Percentiles rank a stretch among this genome's conserved stretches.
phyloP scores from a whole-genome alignment of 768 basidiomycete genomes.

The Trametopsis cervina region DNA sequence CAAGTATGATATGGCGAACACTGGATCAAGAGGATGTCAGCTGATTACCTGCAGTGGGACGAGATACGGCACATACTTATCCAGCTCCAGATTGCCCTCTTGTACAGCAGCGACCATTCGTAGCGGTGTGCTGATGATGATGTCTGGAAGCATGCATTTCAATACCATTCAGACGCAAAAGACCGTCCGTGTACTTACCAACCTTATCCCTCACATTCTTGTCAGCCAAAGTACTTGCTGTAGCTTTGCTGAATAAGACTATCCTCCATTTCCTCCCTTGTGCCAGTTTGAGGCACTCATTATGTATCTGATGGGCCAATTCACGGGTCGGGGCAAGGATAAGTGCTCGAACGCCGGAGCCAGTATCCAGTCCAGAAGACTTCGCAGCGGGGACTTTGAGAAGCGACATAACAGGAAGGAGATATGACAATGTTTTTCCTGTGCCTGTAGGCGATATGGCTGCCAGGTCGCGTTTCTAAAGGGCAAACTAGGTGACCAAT shows the following conservation, averaged over 20 bases:
- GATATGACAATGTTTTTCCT: conserved; percentile 92
- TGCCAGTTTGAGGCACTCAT: conserved; percentile 80
- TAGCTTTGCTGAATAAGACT: conserved; percentile 83
- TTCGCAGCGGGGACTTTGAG: conserved; percentile 50
- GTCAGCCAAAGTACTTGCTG: conserved; percentile 73
- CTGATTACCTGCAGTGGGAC: conserved; percentile 2
- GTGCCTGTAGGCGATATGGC: conserved; percentile 97
- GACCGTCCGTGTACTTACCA: conserved; percentile 38
- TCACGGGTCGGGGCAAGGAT: conserved; percentile 91
- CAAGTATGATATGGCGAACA: conserved; percentile 79
- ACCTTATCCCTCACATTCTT: conserved; percentile 70
- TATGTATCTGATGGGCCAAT: conserved; percentile 91
- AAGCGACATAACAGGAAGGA: conserved; percentile 70
- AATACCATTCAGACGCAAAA: neutral
- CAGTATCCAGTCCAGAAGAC: conserved; percentile 31
- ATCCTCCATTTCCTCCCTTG: conserved; percentile 80
- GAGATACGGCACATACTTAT: conserved; percentile 49
- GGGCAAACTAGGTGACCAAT: too few species aligned
- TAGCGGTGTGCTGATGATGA: conserved; percentile 90
- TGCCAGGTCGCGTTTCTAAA: conserved; percentile 74
- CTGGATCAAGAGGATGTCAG: conserved; percentile 33
- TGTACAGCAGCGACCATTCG: conserved; percentile 79
- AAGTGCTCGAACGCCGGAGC: conserved; percentile 65
- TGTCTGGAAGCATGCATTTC: conserved; percentile 40
- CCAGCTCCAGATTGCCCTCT: conserved; percentile 53